Conservation (phyloP, 768 basidiomycete genomes). For the Calocybe indica region DNA sequence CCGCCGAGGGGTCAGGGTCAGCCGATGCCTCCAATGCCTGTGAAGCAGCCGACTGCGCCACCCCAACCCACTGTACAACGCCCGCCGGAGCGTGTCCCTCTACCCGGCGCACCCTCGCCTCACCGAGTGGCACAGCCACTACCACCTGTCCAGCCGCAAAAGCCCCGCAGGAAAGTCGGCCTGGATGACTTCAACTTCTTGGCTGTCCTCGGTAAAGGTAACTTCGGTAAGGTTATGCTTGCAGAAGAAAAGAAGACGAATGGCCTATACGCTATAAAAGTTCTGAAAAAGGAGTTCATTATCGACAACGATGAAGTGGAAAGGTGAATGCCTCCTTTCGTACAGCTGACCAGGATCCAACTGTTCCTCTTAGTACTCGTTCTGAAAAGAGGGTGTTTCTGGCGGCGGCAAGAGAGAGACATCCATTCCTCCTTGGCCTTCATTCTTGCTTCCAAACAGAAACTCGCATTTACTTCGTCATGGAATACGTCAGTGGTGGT, state of each 20-base stretch:
- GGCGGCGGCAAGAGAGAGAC: constrained; percentile 92
- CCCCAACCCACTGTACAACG: constrained; percentile 21
- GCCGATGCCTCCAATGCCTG: constrained; percentile 23
- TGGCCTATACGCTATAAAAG: constrained; percentile 95
- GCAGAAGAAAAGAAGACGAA: constrained; percentile 95
- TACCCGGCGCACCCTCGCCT: constrained; percentile 14
- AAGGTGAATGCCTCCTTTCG: constrained; percentile 47
- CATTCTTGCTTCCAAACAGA: constrained; percentile 99
- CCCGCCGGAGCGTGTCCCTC: constrained; percentile 22
- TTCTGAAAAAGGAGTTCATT: constrained; percentile 99
- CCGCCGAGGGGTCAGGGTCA: not conserved
- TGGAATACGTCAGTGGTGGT: constrained; percentile 99
- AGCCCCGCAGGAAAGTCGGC: constrained; percentile 80
- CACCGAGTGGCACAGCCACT: constrained; percentile 25
- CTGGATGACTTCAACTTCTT: constrained; percentile 99
- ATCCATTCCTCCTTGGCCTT: constrained; percentile 93
- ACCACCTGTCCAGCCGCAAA: constrained; percentile 30
- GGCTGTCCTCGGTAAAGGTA: constrained; percentile 97
- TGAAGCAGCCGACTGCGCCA: constrained; percentile 30
- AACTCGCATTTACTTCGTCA: constrained; percentile 98
- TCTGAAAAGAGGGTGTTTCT: constrained; percentile 99
- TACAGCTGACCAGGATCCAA: constrained; percentile 6
- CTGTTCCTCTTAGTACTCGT: constrained; percentile 62
- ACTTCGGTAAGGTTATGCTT: constrained; percentile 99
- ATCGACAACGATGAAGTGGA: constrained; percentile 99